These are phyloP conservation scores for Diatrype stigma DNA, from an alignment of 2,329 filamentous ascomycete genomes.

Conservation along the genomic window DNA sequence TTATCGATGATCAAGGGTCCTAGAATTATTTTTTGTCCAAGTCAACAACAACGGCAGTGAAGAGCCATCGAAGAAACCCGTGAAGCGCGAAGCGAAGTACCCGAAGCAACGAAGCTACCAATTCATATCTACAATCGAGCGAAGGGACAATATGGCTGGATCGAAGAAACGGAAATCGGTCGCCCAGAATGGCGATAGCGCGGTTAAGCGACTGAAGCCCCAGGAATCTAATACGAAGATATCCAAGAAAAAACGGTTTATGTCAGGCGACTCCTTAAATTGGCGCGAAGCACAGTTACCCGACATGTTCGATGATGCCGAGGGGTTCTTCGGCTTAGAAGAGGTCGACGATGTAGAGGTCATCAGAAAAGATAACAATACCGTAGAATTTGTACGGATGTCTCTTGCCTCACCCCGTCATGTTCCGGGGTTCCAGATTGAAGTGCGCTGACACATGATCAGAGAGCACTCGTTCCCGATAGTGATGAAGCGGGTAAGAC, in stretches of 20 bases:
- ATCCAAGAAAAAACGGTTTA: slow-evolving; percentile 34
- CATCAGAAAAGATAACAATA: slow-evolving; percentile 57
- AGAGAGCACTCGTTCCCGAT: slow-evolving; percentile 13
- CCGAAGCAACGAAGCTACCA: no score
- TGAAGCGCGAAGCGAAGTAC: not conserved
- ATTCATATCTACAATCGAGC: no score
- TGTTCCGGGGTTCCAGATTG: not conserved
- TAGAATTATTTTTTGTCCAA: not conserved
- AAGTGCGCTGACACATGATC: slow-evolving; percentile 11
- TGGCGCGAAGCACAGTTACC: slow-evolving; percentile 64
- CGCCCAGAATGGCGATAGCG: slow-evolving; percentile 10
- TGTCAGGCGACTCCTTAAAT: slow-evolving; percentile 45
- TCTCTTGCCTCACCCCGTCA: not conserved
- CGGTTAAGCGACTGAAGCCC: slow-evolving; percentile 20
- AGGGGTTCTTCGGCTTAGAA: slow-evolving; percentile 88
- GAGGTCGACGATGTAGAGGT: slow-evolving; percentile 90
- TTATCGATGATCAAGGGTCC: not conserved
- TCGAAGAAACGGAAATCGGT: slow-evolving; percentile 21
- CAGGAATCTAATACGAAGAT: slow-evolving; percentile 7
- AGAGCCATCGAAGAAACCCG: not conserved
- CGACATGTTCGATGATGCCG: slow-evolving; percentile 80
- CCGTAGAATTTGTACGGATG: slow-evolving; percentile 50
- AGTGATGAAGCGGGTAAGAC: slow-evolving; percentile 12
- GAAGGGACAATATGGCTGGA: slow-evolving; percentile 15
- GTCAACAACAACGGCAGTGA: not conserved